Percentiles rank a stretch among this genome's conserved stretches.
phyloP scores from a whole-genome alignment of 768 basidiomycete genomes.

The Russula abietina region DNA sequence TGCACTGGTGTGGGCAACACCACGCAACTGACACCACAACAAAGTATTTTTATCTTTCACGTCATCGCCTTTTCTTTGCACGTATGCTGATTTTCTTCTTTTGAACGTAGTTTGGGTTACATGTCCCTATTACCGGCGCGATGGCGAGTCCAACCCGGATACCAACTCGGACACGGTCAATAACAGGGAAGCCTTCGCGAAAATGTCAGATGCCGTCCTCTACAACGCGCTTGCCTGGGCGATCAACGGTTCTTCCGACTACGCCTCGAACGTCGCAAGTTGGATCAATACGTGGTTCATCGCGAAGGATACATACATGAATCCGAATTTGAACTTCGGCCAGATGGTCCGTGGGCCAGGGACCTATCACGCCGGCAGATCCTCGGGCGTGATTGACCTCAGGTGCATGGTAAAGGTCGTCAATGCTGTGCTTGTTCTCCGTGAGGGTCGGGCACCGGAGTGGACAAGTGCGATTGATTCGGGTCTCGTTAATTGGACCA shows the following conservation, averaged over 20 bases:
- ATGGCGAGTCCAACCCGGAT: conserved; percentile 34
- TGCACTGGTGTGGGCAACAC: conserved; percentile 30
- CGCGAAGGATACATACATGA: conserved; percentile 31
- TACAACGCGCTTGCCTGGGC: conserved; percentile 33
- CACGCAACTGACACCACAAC: conserved; percentile 29
- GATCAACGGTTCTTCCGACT: conserved; percentile 28
- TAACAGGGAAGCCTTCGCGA: conserved; percentile 28
- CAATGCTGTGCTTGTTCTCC: conserved; percentile 29
- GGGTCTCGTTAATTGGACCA: conserved; percentile 29
- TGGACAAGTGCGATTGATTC: conserved; percentile 30
- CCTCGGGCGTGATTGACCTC: conserved; percentile 26
- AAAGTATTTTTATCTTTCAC: conserved; percentile 22
- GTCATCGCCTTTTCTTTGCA: background rate
- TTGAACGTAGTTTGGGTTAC: conserved; percentile 24
- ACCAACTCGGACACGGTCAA: conserved; percentile 27
- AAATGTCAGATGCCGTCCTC: conserved; percentile 31
- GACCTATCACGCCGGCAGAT: background rate
- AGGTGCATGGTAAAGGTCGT: conserved; percentile 31
- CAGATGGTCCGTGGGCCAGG: conserved; percentile 24
- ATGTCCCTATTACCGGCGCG: conserved; percentile 31
- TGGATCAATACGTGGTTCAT: conserved; percentile 34
- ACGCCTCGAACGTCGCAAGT: conserved; percentile 26
- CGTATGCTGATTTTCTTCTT: background rate
- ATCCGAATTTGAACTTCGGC: conserved; percentile 28
- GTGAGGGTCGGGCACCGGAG: conserved; percentile 25